phyloP scores from a whole-genome alignment of 1,139 yeast genomes.

The Yarrowia galli region DNA sequence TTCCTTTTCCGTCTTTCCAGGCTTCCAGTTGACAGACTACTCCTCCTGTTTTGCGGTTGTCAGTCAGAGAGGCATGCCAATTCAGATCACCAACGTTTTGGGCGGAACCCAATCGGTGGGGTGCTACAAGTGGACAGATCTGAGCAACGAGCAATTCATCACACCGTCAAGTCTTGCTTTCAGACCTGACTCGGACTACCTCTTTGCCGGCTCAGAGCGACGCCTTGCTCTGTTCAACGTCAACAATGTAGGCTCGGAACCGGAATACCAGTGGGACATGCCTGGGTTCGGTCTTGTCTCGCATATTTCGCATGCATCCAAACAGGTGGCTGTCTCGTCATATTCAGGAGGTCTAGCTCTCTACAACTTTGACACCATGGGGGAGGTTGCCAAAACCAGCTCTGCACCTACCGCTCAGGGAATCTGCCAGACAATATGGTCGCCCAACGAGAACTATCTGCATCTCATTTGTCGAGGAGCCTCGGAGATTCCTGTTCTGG shows the following conservation, averaged over 20 bases:
- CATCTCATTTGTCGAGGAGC: conserved; percentile 47
- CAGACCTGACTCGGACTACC: conserved; percentile 28
- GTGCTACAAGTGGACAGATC: conserved; percentile 44
- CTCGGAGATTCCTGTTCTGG: conserved; percentile 46
- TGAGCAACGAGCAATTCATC: conserved; percentile 41
- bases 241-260: conserved; percentile 42
- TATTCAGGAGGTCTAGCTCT: conserved; percentile 40
- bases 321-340: conserved; percentile 37
- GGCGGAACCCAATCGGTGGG: conserved; percentile 45
- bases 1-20: conserved; percentile 46
- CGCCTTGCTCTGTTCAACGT: conserved; percentile 46
- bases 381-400: conserved; percentile 20
- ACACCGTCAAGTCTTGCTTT: conserved; percentile 44
- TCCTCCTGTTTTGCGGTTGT: conserved; percentile 44
- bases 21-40: conserved; percentile 43
- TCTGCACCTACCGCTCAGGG: conserved; percentile 44
- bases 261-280: conserved; percentile 39
- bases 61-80: conserved; percentile 47
- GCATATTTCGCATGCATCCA: conserved; percentile 14
- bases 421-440: conserved; percentile 48
- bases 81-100: conserved; percentile 46
- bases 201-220: conserved; percentile 44
- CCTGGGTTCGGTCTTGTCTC: conserved; percentile 18
- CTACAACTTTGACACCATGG: conserved; percentile 21
- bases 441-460: conserved; percentile 47